Evolutionary conservation across 139 green algal species (phyloP).

Genomic region (Spirogloea muscicola): DNA sequence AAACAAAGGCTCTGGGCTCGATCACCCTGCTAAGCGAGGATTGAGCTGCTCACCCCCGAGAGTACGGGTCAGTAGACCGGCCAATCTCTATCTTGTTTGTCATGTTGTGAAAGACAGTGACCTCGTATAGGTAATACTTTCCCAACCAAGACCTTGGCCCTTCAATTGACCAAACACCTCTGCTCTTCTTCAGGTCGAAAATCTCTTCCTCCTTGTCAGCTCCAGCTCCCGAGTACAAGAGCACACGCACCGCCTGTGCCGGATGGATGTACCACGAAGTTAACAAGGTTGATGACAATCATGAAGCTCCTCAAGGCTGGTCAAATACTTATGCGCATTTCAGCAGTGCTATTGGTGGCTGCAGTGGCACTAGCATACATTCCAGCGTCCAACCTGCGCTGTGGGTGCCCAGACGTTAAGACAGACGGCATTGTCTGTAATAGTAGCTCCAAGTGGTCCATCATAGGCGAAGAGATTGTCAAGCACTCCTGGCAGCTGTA

Average conservation of each 20-base stretch:
- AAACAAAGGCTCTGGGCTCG: too few relatives aligned
- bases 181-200: constrained; percentile 17
- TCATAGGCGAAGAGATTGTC: constrained; percentile 69
- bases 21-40: not conserved
- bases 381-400: constrained; percentile 53
- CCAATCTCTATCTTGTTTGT: constrained; percentile 41
- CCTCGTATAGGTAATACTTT: constrained; percentile 65
- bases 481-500: constrained; percentile 69
- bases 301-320: not conserved
- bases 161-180: constrained; percentile 48
- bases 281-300: not conserved
- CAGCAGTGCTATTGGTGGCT: not conserved
- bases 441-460: constrained; percentile 59
- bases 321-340: not conserved
- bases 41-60: constrained; percentile 36
- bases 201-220: not conserved
- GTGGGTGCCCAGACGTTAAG: constrained; percentile 76
- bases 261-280: not conserved
- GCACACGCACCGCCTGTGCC: constrained; percentile 11
- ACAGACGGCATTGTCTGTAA: constrained; percentile 7
- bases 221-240: constrained; percentile 16
- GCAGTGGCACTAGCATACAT: not conserved
- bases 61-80: constrained; percentile 77
- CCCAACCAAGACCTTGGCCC: constrained; percentile 30
- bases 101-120: constrained; percentile 66